Percentiles rank a stretch among this genome's conserved stretches.
Evolutionary conservation across 441 rosid species (phyloP).

Genomic region (Bruguiera hainesii): DNA sequence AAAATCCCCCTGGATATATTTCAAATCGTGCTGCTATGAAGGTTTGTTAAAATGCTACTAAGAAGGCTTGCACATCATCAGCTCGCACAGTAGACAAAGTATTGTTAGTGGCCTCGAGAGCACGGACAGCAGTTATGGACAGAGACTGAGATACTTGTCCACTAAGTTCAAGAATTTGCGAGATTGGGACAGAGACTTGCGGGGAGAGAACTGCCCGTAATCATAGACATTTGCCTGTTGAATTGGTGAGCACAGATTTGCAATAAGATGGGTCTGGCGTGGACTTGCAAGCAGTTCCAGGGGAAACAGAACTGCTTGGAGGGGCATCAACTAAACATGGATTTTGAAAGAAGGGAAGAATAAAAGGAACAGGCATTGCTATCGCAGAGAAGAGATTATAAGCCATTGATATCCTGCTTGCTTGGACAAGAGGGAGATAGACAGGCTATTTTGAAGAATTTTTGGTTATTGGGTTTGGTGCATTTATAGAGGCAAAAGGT

Average conservation of each 20-base stretch:
- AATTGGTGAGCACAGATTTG: constrained; percentile 52
- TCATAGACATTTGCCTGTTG: constrained; percentile 36
- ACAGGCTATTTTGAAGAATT: not conserved
- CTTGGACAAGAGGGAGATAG: not conserved
- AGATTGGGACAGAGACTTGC: constrained; percentile 59
- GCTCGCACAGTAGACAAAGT: constrained; percentile 24
- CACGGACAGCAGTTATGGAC: constrained; percentile 41
- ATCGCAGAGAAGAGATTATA: constrained; percentile 9
- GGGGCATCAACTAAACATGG: constrained; percentile 24
- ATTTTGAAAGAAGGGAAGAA: constrained; percentile 19
- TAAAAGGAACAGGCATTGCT: constrained; percentile 12
- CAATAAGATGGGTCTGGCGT: constrained; percentile 74
- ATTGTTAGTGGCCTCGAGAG: constrained; percentile 42
- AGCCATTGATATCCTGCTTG: constrained; percentile 24
- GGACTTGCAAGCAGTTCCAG: constrained; percentile 43
- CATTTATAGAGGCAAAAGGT: constrained; percentile 14
- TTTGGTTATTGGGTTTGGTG: not conserved
- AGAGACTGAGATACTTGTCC: constrained; percentile 42
- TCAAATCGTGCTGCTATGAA: too few species aligned
- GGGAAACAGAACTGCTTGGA: constrained; percentile 26
- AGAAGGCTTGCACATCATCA: constrained; percentile 41
- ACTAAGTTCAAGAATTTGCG: constrained; percentile 45
- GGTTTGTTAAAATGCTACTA: constrained; percentile 55
- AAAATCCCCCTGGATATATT: too few species aligned
- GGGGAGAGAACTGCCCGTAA: constrained; percentile 52